Conservation (phyloP, 2,329 filamentous ascomycete species). For the Xylaria polymorpha region DNA sequence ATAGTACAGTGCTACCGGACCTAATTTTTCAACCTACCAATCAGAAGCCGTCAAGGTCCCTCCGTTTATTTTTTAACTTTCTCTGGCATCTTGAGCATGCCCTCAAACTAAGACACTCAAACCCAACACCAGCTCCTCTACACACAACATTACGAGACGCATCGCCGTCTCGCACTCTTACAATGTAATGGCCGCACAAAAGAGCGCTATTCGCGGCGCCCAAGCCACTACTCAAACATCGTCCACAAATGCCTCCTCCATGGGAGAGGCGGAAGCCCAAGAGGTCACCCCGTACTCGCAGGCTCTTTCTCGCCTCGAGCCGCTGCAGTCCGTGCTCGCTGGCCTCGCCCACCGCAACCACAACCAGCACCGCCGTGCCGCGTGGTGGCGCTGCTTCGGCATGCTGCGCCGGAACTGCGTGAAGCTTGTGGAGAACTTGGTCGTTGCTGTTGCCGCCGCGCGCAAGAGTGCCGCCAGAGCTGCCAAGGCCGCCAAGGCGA, state of each 20-base stretch:
- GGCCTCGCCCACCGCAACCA: slow-evolving; percentile 85
- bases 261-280: not conserved
- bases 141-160: not conserved
- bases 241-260: not conserved
- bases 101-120: not conserved
- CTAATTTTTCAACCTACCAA: not conserved
- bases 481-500: slow-evolving; percentile 43
- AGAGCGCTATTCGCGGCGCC: slow-evolving; percentile 29
- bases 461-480: slow-evolving; percentile 26
- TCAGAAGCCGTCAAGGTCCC: not conserved
- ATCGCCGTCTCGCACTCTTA: slow-evolving; percentile 1
- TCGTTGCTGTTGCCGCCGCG: slow-evolving; percentile 40
- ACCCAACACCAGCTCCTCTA: not conserved
- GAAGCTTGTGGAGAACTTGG: slow-evolving; percentile 60
- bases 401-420: slow-evolving; percentile 75
- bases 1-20: not conserved
- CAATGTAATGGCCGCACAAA: slow-evolving; percentile 37
- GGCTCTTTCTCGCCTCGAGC: slow-evolving; percentile 44
- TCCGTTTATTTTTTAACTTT: not conserved
- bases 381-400: slow-evolving; percentile 83
- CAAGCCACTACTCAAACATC: not conserved
- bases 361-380: slow-evolving; percentile 85
- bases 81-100: not conserved
- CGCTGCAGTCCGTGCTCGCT: slow-evolving; percentile 67
- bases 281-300: slow-evolving; percentile 33